These are phyloP conservation scores for Carpinus viminea DNA, from an alignment of 306 rosid species.

Conservation along the genomic window DNA sequence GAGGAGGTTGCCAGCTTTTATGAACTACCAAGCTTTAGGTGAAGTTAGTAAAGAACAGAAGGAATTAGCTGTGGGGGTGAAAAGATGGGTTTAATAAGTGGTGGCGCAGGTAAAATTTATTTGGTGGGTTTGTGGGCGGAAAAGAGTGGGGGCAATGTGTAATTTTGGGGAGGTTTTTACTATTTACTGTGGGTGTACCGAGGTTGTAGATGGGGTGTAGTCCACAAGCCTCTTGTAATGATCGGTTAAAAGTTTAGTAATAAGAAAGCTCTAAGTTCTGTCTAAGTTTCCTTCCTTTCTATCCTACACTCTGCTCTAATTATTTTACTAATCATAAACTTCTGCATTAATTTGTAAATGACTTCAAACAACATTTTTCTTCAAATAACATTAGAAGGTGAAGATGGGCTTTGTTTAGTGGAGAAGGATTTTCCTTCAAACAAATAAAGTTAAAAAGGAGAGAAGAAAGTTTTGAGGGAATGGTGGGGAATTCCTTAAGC, in stretches of 20 bases:
- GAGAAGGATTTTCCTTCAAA: not conserved
- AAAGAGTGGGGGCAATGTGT: constrained; percentile 20
- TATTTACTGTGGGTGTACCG: not conserved
- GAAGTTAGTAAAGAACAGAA: constrained; percentile 10
- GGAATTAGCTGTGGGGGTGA: constrained; percentile 24
- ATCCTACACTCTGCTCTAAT: no score
- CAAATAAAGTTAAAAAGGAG: not conserved
- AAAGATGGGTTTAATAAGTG: constrained; percentile 36
- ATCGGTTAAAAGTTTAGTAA: not conserved
- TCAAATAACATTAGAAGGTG: not conserved
- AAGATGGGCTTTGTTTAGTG: not conserved
- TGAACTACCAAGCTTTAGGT: constrained; percentile 33
- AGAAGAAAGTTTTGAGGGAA: not conserved
- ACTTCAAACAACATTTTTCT: not conserved
- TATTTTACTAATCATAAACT: no score
- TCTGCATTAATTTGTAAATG: no score
- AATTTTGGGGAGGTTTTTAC: not conserved
- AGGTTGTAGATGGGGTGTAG: not conserved
- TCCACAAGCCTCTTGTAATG: not conserved
- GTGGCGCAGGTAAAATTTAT: constrained; percentile 22
- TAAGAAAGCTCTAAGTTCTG: not conserved
- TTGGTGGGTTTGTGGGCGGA: constrained; percentile 27
- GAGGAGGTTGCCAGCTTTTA: constrained; percentile 42
- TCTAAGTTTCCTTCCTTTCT: not conserved
- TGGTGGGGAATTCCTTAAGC: constrained; percentile 22